Conservation (phyloP, 1,139 yeast species). For the Scheffersomyces titani region DNA sequence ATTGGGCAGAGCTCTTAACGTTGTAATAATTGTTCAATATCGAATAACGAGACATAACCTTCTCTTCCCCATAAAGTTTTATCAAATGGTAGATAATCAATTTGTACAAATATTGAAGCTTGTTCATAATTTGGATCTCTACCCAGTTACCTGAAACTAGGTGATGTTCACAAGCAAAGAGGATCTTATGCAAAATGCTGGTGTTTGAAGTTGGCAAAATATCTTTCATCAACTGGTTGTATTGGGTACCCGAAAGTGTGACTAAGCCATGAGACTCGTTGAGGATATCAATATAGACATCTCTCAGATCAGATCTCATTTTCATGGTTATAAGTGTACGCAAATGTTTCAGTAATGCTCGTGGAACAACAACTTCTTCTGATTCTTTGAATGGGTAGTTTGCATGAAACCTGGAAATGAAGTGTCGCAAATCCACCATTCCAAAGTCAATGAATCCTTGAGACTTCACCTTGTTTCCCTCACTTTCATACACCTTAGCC, state of each 20-base stretch:
- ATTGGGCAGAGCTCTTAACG: conserved; percentile 11
- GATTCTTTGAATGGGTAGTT: conserved; percentile 18
- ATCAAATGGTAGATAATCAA: conserved; percentile 19
- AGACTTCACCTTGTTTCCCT: conserved; percentile 24
- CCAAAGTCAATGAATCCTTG: conserved; percentile 25
- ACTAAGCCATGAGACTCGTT: conserved; percentile 6
- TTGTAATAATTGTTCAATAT: conserved; percentile 32
- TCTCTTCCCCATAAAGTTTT: conserved; percentile 13
- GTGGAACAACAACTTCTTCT: conserved; percentile 19
- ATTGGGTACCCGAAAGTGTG: conserved; percentile 20
- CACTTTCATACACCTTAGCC: conserved; percentile 27
- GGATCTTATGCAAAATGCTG: conserved; percentile 14
- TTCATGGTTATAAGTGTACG: conserved; percentile 19
- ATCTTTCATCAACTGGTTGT: conserved; percentile 16
- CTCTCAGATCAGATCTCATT: conserved; percentile 13
- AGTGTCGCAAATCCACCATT: conserved; percentile 21
- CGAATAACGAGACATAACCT: conserved; percentile 18
- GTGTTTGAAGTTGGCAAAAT: conserved; percentile 12
- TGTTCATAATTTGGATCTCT: conserved; percentile 23
- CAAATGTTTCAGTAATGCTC: conserved; percentile 18
- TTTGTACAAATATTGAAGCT: conserved; percentile 28
- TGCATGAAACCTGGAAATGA: conserved; percentile 13
- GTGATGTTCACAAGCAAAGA: conserved; percentile 29
- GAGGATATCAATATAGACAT: conserved; percentile 6
- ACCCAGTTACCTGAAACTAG: conserved; percentile 33